phyloP scores from a whole-genome alignment of 2,329 filamentous ascomycete genomes.

The Seiridium unicorne region DNA sequence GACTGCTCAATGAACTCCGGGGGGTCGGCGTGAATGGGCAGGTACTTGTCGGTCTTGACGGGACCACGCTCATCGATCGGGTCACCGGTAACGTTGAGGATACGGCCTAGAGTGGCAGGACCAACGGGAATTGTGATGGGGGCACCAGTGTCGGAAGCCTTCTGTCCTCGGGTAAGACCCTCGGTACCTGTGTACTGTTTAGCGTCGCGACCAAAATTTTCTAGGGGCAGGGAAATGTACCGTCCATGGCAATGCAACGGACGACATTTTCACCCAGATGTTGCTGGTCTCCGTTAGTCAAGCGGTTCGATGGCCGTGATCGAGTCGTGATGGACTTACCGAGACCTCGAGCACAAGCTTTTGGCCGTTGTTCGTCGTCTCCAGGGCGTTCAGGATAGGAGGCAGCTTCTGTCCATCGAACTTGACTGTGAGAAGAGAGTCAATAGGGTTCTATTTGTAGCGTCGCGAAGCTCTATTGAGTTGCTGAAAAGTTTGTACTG shows the following conservation, averaged over 20 bases:
- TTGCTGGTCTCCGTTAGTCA: conserved; percentile 67
- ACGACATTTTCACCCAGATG: conserved; percentile 99
- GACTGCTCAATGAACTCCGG: conserved; percentile 94
- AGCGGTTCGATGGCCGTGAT: conserved; percentile 7
- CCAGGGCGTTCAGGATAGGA: conserved; percentile 94
- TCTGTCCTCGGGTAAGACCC: conserved; percentile 93
- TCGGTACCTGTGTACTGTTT: conserved; percentile 73
- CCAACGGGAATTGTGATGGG: conserved; percentile 98
- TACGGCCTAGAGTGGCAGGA: conserved; percentile 89
- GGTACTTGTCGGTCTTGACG: conserved; percentile 86
- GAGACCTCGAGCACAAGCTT: conserved; percentile 96
- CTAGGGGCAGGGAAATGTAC: conserved; percentile 51
- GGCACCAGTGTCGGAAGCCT: conserved; percentile 82
- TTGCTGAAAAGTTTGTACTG: conserved; percentile 41
- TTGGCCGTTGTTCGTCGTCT: conserved; percentile 85
- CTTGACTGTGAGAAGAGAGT: conserved; percentile 68
- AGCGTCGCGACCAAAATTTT: conserved; percentile 18
- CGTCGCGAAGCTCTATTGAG: neutral
- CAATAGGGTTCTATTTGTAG: conserved; percentile 12
- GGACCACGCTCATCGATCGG: conserved; percentile 99
- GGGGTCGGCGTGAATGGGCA: conserved; percentile 92
- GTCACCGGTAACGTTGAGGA: conserved; percentile 99
- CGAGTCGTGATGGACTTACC: conserved; percentile 52
- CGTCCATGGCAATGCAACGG: conserved; percentile 99
- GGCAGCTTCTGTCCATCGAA: conserved; percentile 93